A percentile compares a stretch with the other conserved stretches of the same genome.
Conservation (phyloP, 2,329 filamentous ascomycete species). For the Ascochyta koolunga region DNA sequence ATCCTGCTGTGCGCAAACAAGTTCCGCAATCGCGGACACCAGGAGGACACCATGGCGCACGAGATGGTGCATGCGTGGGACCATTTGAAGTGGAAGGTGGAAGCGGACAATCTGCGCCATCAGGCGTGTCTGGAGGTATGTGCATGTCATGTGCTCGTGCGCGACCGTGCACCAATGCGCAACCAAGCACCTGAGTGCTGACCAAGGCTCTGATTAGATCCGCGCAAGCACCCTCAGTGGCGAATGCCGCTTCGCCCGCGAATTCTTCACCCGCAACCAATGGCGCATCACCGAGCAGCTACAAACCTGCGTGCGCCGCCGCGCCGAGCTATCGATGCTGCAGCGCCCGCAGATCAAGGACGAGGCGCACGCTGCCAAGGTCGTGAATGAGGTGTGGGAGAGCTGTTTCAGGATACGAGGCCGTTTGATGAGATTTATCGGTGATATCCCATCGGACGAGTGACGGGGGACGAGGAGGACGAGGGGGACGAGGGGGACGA, state of each 20-base stretch:
- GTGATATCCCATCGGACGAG: too few species aligned
- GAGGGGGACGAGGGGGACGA: neutral
- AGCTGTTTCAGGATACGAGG: conserved; percentile 93
- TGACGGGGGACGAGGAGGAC: too few species aligned
- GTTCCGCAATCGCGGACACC: conserved; percentile 75
- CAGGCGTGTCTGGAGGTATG: conserved; percentile 89
- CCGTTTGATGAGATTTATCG: conserved; percentile 98
- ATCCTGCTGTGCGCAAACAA: conserved; percentile 94
- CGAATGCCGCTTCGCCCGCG: conserved; percentile 88
- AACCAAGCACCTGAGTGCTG: too few species aligned
- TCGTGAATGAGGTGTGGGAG: conserved; percentile 98
- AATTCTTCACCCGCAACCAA: conserved; percentile 83
- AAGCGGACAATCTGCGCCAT: conserved; percentile 82
- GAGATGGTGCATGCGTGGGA: conserved; percentile 99
- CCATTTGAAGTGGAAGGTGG: conserved; percentile 87
- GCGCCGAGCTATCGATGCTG: conserved; percentile 81
- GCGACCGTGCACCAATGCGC: too few species aligned
- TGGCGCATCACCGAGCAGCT: conserved; percentile 91
- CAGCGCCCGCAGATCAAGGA: conserved; percentile 81
- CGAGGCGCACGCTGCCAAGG: conserved; percentile 81
- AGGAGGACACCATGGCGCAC: conserved; percentile 94
- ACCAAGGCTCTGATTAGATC: conserved; percentile 59
- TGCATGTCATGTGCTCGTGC: too few species aligned
- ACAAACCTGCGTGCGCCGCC: conserved; percentile 84
- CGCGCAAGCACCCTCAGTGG: conserved; percentile 90